A percentile compares a stretch with the other conserved stretches of the same genome.
phyloP scores from a whole-genome alignment of 192 early-diverging fungal species.

The Paraglomus brasilianum region DNA sequence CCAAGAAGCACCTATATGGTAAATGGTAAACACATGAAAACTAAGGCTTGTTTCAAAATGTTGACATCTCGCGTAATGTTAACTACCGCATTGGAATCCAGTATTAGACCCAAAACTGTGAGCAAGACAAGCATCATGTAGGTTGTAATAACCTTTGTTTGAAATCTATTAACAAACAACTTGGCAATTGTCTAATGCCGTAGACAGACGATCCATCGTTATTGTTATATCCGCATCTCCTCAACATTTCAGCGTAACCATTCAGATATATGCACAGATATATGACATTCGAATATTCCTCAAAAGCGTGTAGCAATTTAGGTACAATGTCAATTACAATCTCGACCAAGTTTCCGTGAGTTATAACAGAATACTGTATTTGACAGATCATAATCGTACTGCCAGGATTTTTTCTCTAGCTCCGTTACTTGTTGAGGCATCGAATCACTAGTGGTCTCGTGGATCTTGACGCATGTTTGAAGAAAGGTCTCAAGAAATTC shows the following conservation, averaged over 20 bases:
- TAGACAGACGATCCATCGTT: slow-evolving; percentile 40
- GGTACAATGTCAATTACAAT: slow-evolving; percentile 45
- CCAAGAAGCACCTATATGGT: slow-evolving; percentile 49
- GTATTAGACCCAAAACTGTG: too few relatives aligned
- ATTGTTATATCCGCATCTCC: slow-evolving; percentile 35
- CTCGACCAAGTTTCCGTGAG: slow-evolving; percentile 36
- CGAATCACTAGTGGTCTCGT: too few relatives aligned
- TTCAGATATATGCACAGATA: slow-evolving; percentile 52
- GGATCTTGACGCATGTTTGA: too few relatives aligned
- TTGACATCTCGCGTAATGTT: slow-evolving; percentile 33
- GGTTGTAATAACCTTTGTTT: too few relatives aligned
- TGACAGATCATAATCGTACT: not conserved
- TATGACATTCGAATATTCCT: slow-evolving; percentile 42
- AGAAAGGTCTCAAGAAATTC: too few relatives aligned
- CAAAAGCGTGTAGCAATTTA: slow-evolving; percentile 47
- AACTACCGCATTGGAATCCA: slow-evolving; percentile 32
- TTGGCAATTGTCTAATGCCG: too few relatives aligned
- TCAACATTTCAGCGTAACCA: too few relatives aligned
- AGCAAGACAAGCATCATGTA: too few relatives aligned
- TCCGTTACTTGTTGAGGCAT: not conserved
- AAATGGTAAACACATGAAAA: slow-evolving; percentile 54
- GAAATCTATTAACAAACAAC: too few relatives aligned
- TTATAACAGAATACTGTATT: slow-evolving; percentile 20
- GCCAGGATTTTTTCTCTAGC: slow-evolving; percentile 14
- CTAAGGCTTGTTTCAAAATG: slow-evolving; percentile 47